Base-by-base conservation (phyloP, 768 basidiomycete genomes). In the Termitomyces sp. region DNA sequence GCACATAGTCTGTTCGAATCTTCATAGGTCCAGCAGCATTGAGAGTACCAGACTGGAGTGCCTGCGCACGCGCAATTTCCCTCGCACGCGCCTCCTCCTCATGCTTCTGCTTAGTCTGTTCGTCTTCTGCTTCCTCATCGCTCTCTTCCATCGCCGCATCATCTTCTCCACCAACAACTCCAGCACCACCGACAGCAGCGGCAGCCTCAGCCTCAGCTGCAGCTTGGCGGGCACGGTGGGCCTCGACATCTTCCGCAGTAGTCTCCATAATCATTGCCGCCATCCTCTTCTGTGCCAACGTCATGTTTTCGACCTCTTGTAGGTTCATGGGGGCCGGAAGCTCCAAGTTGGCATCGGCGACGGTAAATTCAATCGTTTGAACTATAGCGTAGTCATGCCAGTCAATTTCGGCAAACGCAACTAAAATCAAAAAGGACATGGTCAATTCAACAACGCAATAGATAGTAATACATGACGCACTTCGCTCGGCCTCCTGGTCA, bases 321-420 rank as follows among this genome's bases (percentile, higher is more conserved):
- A 97, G 84, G 61, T 84, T 94, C 88, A 97, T 98, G 0, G 97
- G 97, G n/a, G 91, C 86, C 11, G 96, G 97, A 23, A 99, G 78
- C 64, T 98, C 95, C 11, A 91, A 84, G 38, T 85, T 85, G 52
- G 91, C 86, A 67, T 99, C 97, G 7, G 89, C 91, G 32, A 85
- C 83, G 15, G 97, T 98, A 66, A 98, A 99, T 66, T 99, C 97
- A 63, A 97, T 94, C 18, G 94, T 97, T 67, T 98, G 94, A 6
- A 98, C 97, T 53, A 97, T 92, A 38, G 94, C 93, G 73, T 97
- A 98, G 67, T 98, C 97, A 65, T 99, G 94, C 97, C 97, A 99
- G 67, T 99, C 97, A 62, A 99, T 98, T 67, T 95, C 92, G 41
- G 94, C 92, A 65, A 97, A 95, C 5, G 95, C 96, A 70, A 85